These are phyloP conservation scores for Pascua guehoae DNA, from an alignment of 1,284 basidiomycete genomes.

Conservation along the genomic window DNA sequence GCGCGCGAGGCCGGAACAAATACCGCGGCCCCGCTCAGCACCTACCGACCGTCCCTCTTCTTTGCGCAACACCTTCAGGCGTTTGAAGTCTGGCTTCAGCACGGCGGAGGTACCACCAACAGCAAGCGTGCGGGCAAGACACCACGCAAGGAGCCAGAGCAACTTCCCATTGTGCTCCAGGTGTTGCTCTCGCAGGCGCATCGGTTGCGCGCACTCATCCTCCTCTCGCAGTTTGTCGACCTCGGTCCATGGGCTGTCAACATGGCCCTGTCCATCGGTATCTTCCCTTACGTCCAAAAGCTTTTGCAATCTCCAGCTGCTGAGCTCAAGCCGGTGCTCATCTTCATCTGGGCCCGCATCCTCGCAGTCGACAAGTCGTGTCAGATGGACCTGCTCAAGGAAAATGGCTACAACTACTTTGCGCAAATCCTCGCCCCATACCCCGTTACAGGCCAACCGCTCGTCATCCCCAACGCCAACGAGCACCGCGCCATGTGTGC, in stretches of 20 bases:
- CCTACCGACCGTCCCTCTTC: conserved; percentile 85
- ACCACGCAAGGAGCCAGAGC: conserved; percentile 61
- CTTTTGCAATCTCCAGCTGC: conserved; percentile 90
- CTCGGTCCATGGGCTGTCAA: conserved; percentile 98
- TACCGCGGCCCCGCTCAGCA: conserved; percentile 40
- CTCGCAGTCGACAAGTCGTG: conserved; percentile 91
- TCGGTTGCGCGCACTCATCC: conserved; percentile 87
- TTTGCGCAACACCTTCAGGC: conserved; percentile 96
- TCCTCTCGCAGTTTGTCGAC: conserved; percentile 97
- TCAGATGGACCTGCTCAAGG: conserved; percentile 84
- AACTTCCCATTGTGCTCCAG: conserved; percentile 94
- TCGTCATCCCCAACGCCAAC: conserved; percentile 79
- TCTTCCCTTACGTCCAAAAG: conserved; percentile 98
- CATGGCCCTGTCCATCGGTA: conserved; percentile 93
- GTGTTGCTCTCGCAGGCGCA: conserved; percentile 95
- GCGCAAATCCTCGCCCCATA: conserved; percentile 65
- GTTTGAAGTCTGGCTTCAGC: conserved; percentile 96
- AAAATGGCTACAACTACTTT: conserved; percentile 84
- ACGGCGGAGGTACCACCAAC: conserved; percentile 59
- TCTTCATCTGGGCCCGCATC: conserved; percentile 98
- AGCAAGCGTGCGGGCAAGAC: conserved; percentile 13
- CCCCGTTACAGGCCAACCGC: conserved; percentile 34
- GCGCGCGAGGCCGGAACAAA: conserved; percentile 47
- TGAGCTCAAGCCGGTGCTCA: conserved; percentile 94
- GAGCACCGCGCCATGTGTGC: conserved; percentile 99